Percentiles rank a stretch among this genome's conserved stretches.
phyloP scores from a whole-genome alignment of 805 yeast genomes.

The Torulaspora indica region DNA sequence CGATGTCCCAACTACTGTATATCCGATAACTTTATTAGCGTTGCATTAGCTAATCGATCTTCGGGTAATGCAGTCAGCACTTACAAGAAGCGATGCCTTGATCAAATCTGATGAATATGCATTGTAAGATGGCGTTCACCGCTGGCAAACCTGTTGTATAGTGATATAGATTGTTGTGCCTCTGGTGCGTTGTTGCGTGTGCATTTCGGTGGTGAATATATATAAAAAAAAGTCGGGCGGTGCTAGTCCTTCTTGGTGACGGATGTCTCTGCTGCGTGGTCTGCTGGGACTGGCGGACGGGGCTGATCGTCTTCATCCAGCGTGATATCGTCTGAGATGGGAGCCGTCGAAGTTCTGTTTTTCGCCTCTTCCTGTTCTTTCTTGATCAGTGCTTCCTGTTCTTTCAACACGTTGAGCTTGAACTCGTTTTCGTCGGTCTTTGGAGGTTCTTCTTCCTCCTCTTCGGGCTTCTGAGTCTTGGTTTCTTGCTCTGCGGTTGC shows the following conservation, averaged over 20 bases:
- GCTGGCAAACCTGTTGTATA: neutral
- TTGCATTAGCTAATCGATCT: too few relatives aligned
- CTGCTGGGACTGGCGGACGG: slow-evolving; percentile 21
- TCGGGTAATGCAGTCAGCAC: too few relatives aligned
- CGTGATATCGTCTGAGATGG: slow-evolving; percentile 37
- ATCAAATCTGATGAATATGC: too few relatives aligned
- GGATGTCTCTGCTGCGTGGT: slow-evolving; percentile 21
- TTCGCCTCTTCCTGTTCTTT: slow-evolving; percentile 80
- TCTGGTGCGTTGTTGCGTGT: neutral
- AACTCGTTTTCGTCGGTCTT: slow-evolving; percentile 47
- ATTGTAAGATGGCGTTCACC: neutral
- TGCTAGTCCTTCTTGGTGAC: slow-evolving; percentile 19
- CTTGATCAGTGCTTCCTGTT: slow-evolving; percentile 76
- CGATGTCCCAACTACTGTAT: neutral
- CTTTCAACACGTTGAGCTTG: slow-evolving; percentile 67
- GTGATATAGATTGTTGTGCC: neutral
- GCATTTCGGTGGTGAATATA: neutral
- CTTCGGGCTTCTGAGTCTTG: slow-evolving; percentile 7
- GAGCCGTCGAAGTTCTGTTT: slow-evolving; percentile 30
- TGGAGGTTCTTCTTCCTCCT: slow-evolving; percentile 13
- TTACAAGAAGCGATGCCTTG: too few relatives aligned
- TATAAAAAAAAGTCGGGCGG: too few relatives aligned
- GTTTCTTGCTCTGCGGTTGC: slow-evolving; percentile 1
- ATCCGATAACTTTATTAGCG: neutral
- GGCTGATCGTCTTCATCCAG: slow-evolving; percentile 37